Conservation (phyloP, 2,329 filamentous ascomycete genomes). For the Neofusicoccum parvum region DNA sequence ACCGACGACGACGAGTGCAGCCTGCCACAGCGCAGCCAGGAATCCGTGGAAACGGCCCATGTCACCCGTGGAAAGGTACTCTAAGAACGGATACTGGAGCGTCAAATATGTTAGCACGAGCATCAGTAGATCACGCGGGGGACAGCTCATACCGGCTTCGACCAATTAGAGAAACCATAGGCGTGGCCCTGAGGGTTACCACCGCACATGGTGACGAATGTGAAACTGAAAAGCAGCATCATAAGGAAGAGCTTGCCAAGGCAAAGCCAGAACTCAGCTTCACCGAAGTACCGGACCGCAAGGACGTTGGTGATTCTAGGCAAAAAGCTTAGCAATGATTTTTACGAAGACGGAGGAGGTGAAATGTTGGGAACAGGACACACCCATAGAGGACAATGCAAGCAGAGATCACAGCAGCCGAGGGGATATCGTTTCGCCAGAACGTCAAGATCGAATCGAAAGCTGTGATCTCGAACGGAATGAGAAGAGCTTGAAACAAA, state of each 20-base stretch:
- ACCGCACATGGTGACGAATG: conserved; percentile 37
- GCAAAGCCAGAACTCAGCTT: conserved; percentile 78
- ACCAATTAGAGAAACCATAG: conserved; percentile 73
- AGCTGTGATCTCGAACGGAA: conserved; percentile 72
- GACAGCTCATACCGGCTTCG: conserved; percentile 51
- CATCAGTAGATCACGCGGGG: background rate
- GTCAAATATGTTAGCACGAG: background rate
- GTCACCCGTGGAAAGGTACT: conserved; percentile 58
- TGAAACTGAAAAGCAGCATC: conserved; percentile 68
- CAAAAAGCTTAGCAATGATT: background rate
- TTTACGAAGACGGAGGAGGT: too few relatives aligned
- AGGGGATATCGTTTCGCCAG: conserved; percentile 62
- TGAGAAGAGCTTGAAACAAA: conserved; percentile 66
- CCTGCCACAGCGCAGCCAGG: conserved; percentile 68
- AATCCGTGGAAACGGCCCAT: conserved; percentile 68
- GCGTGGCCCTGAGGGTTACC: background rate
- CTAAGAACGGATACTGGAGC: conserved; percentile 58
- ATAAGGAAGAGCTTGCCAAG: conserved; percentile 72
- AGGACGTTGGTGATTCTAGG: conserved; percentile 49
- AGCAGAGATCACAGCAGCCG: conserved; percentile 71
- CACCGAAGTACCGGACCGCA: conserved; percentile 72
- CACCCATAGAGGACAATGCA: conserved; percentile 62
- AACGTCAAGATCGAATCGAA: conserved; percentile 76
- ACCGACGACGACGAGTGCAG: conserved; percentile 70
- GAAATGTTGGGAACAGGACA: conserved; percentile 66